Conservation (phyloP, 140 eudicot genomes). For the Flaveria floridana region DNA sequence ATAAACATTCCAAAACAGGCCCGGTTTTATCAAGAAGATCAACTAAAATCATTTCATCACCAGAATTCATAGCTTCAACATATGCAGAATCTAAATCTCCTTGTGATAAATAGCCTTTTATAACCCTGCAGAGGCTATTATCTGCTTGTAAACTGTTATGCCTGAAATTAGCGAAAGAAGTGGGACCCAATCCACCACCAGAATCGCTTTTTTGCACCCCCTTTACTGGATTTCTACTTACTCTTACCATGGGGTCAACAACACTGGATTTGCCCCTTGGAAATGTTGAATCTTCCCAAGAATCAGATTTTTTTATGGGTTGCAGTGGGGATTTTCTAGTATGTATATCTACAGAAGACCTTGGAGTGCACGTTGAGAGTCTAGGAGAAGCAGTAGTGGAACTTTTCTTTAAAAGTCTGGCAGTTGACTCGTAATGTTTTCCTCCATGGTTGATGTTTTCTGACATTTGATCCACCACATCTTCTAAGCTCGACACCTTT, state of each 20-base stretch:
- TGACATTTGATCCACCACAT: conserved; percentile 60
- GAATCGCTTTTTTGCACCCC: conserved; percentile 21
- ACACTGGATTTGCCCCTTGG: conserved; percentile 39
- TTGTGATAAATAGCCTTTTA: conserved; percentile 52
- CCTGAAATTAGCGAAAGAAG: conserved; percentile 32
- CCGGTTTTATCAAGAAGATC: conserved; percentile 91
- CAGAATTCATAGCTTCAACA: conserved; percentile 66
- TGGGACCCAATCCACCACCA: conserved; percentile 33
- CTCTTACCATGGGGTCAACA: conserved; percentile 43
- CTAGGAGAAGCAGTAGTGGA: conserved; percentile 64
- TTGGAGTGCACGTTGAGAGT: conserved; percentile 72
- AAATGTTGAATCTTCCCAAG: conserved; percentile 51
- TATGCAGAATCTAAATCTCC: conserved; percentile 84
- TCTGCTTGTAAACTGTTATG: conserved; percentile 37
- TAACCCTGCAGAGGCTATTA: conserved; percentile 48
- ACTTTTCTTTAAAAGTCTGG: conserved; percentile 47
- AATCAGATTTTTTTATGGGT: conserved; percentile 43
- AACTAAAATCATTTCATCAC: conserved; percentile 60
- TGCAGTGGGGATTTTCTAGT: conserved; percentile 45
- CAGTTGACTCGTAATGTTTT: conserved; percentile 45
- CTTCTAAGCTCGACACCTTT: conserved; percentile 73
- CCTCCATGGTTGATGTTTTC: conserved; percentile 52
- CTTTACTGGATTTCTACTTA: conserved; percentile 42
- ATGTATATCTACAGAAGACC: conserved; percentile 60
- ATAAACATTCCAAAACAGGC: conserved; percentile 73